A percentile compares a stretch with the other conserved stretches of the same genome.
These are phyloP conservation scores for Irpex lacteus DNA, from an alignment of 1,284 basidiomycete species.

Conservation along the genomic window DNA sequence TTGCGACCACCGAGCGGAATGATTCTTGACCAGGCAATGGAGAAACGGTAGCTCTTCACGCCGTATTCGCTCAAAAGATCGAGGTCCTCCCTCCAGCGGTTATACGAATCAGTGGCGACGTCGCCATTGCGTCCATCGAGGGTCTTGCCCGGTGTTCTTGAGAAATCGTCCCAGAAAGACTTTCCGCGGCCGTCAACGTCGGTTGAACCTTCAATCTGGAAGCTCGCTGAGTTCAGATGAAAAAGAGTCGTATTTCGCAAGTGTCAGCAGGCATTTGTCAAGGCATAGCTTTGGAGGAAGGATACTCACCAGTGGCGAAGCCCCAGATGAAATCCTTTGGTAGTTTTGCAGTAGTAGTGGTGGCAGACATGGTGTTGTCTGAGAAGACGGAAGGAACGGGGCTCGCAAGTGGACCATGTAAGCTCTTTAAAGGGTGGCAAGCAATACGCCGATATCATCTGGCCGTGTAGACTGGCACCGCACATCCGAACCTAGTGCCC, in stretches of 20 bases:
- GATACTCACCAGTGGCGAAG: slow-evolving; percentile 58
- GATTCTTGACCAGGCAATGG: slow-evolving; percentile 72
- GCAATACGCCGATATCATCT: slow-evolving; percentile 31
- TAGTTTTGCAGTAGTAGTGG: slow-evolving; percentile 26
- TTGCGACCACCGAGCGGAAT: slow-evolving; percentile 67
- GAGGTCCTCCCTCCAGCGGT: slow-evolving; percentile 66
- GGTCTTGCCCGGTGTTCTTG: slow-evolving; percentile 62
- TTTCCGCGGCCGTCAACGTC: slow-evolving; percentile 55
- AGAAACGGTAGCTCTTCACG: slow-evolving; percentile 48
- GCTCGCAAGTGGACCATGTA: slow-evolving; percentile 16
- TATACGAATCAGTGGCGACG: slow-evolving; percentile 69
- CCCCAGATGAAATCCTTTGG: slow-evolving; percentile 68
- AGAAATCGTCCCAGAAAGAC: slow-evolving; percentile 77
- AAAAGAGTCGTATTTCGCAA: slow-evolving; percentile 5
- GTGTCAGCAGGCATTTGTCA: slow-evolving; percentile 10
- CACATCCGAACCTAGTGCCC: slow-evolving; percentile 27
- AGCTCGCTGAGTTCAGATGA: slow-evolving; percentile 40
- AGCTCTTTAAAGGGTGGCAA: slow-evolving; percentile 24
- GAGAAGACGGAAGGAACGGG: slow-evolving; percentile 23
- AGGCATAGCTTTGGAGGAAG: background rate
- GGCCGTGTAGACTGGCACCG: slow-evolving; percentile 25
- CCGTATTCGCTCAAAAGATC: slow-evolving; percentile 50
- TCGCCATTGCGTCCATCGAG: slow-evolving; percentile 66
- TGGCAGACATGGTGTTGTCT: slow-evolving; percentile 20
- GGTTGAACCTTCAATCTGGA: slow-evolving; percentile 69